phyloP scores from a whole-genome alignment of 768 basidiomycete genomes.

The Saitozyma sp. region DNA sequence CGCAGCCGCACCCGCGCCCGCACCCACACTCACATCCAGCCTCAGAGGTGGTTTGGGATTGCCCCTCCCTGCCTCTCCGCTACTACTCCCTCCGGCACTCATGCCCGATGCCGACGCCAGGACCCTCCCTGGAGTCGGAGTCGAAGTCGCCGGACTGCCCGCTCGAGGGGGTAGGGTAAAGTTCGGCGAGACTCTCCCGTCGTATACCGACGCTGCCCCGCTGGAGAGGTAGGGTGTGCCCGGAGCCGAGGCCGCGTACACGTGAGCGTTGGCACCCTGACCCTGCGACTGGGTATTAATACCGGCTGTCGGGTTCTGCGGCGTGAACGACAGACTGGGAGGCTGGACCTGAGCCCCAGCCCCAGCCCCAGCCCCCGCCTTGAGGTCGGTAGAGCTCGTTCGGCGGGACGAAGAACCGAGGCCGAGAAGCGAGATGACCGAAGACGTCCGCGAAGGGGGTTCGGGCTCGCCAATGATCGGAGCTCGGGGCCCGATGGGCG shows the following conservation, averaged over 20 bases:
- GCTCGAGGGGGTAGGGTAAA: too few relatives aligned
- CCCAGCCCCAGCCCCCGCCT: neutral
- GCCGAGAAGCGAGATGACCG: constrained; percentile 44
- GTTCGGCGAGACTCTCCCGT: too few relatives aligned
- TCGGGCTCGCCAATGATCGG: constrained; percentile 51
- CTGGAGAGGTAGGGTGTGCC: constrained; percentile 18
- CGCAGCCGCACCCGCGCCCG: too few relatives aligned
- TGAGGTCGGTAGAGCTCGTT: constrained; percentile 12
- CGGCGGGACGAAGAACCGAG: constrained; percentile 19
- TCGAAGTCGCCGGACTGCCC: too few relatives aligned
- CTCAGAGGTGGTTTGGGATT: too few relatives aligned
- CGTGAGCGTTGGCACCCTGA: neutral
- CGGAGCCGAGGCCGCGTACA: constrained; percentile 18
- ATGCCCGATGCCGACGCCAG: too few relatives aligned
- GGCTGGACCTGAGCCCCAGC: neutral
- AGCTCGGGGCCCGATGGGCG: constrained; percentile 43
- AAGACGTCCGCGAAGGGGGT: constrained; percentile 37
- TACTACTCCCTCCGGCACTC: too few relatives aligned
- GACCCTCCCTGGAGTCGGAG: too few relatives aligned
- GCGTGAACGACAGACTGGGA: neutral
- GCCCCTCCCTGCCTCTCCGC: too few relatives aligned
- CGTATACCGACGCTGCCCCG: too few relatives aligned
- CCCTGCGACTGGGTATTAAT: neutral
- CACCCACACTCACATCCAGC: too few relatives aligned
- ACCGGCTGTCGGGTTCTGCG: neutral